phyloP scores from a whole-genome alignment of 805 yeast species.

The Candida coquimbonensis region DNA sequence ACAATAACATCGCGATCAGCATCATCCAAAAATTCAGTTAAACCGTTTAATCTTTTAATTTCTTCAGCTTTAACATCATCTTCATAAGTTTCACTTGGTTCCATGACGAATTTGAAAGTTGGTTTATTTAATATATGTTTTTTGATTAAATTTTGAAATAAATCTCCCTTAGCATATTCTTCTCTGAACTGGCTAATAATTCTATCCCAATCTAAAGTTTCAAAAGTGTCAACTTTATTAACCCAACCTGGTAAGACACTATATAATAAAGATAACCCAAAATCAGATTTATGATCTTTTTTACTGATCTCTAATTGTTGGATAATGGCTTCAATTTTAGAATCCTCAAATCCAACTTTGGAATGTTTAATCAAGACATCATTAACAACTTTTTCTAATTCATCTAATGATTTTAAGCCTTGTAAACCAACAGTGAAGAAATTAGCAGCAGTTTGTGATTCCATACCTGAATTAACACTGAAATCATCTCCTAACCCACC shows the following conservation, averaged over 20 bases:
- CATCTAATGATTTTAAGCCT: conserved; percentile 50
- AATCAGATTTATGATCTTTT: conserved; percentile 83
- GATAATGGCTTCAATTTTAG: conserved; percentile 74
- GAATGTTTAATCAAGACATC: conserved; percentile 40
- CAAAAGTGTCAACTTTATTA: conserved; percentile 72
- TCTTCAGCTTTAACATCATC: conserved; percentile 50
- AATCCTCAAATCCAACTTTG: conserved; percentile 40
- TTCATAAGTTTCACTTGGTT: conserved; percentile 56
- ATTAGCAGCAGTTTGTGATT: conserved; percentile 67
- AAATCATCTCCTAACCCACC: conserved; percentile 80
- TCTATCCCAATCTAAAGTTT: conserved; percentile 56
- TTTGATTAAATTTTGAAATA: conserved; percentile 56
- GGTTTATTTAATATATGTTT: conserved; percentile 48
- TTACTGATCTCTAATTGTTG: conserved; percentile 81
- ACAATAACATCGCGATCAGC: conserved; percentile 52
- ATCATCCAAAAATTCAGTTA: conserved; percentile 38
- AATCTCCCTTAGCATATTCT: conserved; percentile 46
- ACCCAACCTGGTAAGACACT: conserved; percentile 82
- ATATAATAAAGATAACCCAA: conserved; percentile 73
- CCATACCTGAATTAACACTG: conserved; percentile 82
- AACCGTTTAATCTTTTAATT: conserved; percentile 36
- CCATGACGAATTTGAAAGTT: conserved; percentile 67
- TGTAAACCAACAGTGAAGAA: conserved; percentile 82
- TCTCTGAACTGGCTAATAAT: conserved; percentile 51
- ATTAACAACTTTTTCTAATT: conserved; percentile 41